Conservation (phyloP, 2,329 filamentous ascomycete species). For the Nemania bipapillata region DNA sequence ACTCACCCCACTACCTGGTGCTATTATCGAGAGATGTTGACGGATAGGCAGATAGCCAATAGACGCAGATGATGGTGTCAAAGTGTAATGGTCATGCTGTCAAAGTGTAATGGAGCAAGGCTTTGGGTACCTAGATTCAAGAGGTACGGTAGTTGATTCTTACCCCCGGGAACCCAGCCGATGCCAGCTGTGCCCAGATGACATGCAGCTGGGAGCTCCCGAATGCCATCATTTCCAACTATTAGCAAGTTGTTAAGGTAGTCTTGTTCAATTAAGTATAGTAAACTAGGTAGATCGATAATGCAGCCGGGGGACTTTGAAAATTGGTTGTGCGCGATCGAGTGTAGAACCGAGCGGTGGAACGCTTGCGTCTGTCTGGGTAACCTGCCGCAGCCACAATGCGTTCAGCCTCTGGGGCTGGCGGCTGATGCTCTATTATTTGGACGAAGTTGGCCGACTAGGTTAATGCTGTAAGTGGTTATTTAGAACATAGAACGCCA, state of each 20-base stretch:
- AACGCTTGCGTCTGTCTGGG: background rate
- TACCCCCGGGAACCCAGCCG: background rate
- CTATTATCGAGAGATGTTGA: background rate
- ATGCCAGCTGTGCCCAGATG: constrained; percentile 29
- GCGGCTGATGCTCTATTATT: background rate
- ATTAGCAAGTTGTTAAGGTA: background rate
- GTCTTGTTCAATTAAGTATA: too few relatives aligned
- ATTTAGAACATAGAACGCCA: constrained; percentile 1
- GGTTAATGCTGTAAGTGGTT: background rate
- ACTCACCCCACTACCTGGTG: background rate
- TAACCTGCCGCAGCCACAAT: background rate
- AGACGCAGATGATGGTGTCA: background rate
- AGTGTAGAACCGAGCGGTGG: background rate
- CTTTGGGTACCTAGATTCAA: too few relatives aligned
- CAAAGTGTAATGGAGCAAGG: background rate
- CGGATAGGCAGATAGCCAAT: background rate
- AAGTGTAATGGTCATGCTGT: background rate
- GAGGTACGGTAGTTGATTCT: background rate
- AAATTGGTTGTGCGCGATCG: background rate
- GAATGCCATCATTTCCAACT: background rate
- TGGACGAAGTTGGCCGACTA: background rate
- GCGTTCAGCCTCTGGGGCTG: too few relatives aligned
- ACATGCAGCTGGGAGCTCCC: background rate
- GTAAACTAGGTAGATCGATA: too few relatives aligned
- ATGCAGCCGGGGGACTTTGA: too few relatives aligned